A percentile compares a stretch with the other conserved stretches of the same genome.
Conservation (phyloP, 805 yeast genomes). For the Kurtzmaniella cleridarum region DNA sequence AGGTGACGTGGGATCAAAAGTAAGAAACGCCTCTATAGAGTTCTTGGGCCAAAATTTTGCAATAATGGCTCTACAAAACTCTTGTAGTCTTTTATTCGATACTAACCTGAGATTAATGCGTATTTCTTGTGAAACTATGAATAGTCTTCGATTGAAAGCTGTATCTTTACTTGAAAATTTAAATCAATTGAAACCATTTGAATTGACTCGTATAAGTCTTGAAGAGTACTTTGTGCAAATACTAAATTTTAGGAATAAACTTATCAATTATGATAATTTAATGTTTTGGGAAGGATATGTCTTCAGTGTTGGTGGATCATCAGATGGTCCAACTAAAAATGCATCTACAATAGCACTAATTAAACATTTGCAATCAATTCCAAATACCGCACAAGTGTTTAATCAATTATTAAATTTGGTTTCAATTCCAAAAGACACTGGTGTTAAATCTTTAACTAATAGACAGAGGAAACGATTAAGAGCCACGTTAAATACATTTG, state of each 20-base stretch:
- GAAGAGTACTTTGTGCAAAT: constrained; percentile 7
- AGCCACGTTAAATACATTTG: constrained; percentile 23
- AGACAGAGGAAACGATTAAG: constrained; percentile 18
- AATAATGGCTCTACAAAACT: not conserved
- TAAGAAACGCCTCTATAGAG: constrained; percentile 48
- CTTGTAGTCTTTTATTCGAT: constrained; percentile 1
- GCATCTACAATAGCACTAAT: constrained; percentile 1
- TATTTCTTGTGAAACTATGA: constrained; percentile 60
- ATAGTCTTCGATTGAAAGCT: constrained; percentile 43
- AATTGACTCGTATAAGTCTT: constrained; percentile 3
- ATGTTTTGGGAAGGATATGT: constrained; percentile 3
- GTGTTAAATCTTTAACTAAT: constrained; percentile 7
- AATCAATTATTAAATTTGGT: constrained; percentile 14
- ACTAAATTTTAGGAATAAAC: not conserved
- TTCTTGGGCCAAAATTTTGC: constrained; percentile 28
- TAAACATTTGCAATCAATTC: not conserved
- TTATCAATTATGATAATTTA: not conserved
- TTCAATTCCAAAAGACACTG: constrained; percentile 9
- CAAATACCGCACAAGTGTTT: constrained; percentile 3
- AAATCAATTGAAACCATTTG: not conserved
- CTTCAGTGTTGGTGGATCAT: constrained; percentile 1
- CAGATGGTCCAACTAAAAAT: constrained; percentile 1
- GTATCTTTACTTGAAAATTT: constrained; percentile 12
- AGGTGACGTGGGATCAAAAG: constrained; percentile 88
- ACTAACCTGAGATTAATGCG: constrained; percentile 41